These are phyloP conservation scores for Alternaria triticimaculans DNA, from an alignment of 2,329 filamentous ascomycete species.

Conservation along the genomic window DNA sequence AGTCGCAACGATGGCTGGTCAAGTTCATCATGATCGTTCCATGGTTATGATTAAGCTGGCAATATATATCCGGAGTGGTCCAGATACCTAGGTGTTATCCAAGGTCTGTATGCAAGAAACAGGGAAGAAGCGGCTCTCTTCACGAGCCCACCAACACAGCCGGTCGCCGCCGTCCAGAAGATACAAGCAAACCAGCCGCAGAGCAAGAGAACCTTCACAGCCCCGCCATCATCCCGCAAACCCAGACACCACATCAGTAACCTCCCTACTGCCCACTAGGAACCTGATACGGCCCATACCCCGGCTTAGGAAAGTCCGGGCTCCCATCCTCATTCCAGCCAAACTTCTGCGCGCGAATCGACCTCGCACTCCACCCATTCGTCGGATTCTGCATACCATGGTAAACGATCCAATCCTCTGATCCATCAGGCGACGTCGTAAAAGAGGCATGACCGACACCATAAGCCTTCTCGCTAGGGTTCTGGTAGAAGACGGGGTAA, in stretches of 20 bases:
- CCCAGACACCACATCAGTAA: neutral
- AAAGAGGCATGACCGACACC: constrained; percentile 61
- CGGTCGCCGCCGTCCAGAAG: neutral
- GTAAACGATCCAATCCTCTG: constrained; percentile 61
- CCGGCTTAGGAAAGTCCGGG: constrained; percentile 57
- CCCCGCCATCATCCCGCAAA: neutral
- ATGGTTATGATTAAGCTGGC: neutral
- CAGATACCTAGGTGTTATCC: neutral
- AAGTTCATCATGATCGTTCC: neutral
- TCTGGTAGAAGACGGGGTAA: constrained; percentile 57
- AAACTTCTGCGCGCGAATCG: constrained; percentile 58
- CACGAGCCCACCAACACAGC: neutral
- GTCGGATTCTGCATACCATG: constrained; percentile 59
- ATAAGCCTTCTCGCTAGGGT: constrained; percentile 53
- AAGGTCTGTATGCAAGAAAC: neutral
- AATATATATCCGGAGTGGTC: neutral
- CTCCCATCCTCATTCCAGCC: constrained; percentile 56
- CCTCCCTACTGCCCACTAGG: constrained; percentile 36
- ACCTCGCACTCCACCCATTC: constrained; percentile 56
- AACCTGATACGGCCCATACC: constrained; percentile 55
- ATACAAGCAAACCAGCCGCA: neutral
- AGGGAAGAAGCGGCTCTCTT: neutral
- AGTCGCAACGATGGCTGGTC: neutral
- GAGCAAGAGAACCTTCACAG: neutral
- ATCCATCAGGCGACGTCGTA: constrained; percentile 56